phyloP scores from a whole-genome alignment of 2,329 filamentous ascomycete genomes.

The Niveomyces coronatus region DNA sequence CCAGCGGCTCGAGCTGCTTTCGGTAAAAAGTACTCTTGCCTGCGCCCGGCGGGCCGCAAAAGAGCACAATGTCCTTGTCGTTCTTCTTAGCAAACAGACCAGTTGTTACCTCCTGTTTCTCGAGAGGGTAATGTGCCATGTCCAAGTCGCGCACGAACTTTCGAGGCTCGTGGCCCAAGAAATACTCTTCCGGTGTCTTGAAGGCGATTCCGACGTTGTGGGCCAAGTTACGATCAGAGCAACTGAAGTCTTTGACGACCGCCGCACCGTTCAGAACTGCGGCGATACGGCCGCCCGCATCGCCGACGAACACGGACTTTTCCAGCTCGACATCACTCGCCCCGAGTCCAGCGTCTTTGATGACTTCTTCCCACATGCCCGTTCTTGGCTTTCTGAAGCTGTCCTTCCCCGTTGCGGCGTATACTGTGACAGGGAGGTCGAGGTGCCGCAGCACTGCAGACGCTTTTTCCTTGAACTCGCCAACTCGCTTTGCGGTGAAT shows the following conservation, averaged over 20 bases:
- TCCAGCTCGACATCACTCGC: constrained; percentile 53
- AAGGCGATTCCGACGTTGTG: constrained; percentile 74
- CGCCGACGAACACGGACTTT: constrained; percentile 77
- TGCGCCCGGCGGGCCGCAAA: constrained; percentile 79
- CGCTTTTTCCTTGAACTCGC: constrained; percentile 76
- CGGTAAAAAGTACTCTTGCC: constrained; percentile 91
- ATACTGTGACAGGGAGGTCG: constrained; percentile 67
- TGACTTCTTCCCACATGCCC: constrained; percentile 72
- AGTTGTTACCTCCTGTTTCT: constrained; percentile 15
- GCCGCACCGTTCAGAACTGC: constrained; percentile 16
- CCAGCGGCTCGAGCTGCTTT: constrained; percentile 63
- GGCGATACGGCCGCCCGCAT: constrained; percentile 59
- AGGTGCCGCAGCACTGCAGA: constrained; percentile 58
- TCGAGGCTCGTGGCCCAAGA: constrained; percentile 56
- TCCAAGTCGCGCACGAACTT: constrained; percentile 65
- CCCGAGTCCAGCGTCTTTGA: constrained; percentile 48
- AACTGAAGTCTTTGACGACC: constrained; percentile 49
- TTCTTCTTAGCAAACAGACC: constrained; percentile 50
- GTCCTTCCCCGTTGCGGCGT: constrained; percentile 78
- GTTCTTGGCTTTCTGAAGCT: constrained; percentile 74
- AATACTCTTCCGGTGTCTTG: constrained; percentile 85
- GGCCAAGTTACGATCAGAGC: constrained; percentile 69
- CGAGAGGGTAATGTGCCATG: constrained; percentile 44
- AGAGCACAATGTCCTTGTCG: constrained; percentile 65
- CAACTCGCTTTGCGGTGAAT: constrained; percentile 48